phyloP scores from a whole-genome alignment of 202 grass and related monocot genomes.

The Saccharum hybrid region DNA sequence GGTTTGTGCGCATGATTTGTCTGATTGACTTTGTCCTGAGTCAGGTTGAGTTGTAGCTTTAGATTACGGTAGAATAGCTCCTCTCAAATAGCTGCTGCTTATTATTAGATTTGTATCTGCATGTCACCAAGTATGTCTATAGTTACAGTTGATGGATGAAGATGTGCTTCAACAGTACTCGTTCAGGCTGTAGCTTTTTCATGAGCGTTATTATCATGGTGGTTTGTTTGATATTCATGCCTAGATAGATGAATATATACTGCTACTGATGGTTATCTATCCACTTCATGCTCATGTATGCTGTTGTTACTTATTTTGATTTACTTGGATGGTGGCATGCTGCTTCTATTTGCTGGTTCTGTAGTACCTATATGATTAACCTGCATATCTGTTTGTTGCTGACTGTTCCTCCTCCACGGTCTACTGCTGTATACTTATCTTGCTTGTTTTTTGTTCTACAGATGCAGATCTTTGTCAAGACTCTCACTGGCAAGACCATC shows the following conservation, averaged over 20 bases:
- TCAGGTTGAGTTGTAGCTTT: neutral
- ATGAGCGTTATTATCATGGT: neutral
- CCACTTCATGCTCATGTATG: neutral
- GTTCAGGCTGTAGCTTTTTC: neutral
- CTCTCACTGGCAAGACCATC: slow-evolving; percentile 80
- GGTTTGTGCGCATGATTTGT: neutral
- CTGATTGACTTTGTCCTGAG: neutral
- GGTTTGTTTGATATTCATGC: neutral
- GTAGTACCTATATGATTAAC: neutral
- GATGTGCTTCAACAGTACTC: too few relatives aligned
- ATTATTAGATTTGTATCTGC: neutral
- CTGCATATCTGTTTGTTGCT: neutral
- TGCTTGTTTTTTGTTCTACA: neutral
- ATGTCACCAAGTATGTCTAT: neutral
- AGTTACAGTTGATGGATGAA: neutral
- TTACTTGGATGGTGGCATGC: neutral
- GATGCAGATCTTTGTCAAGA: slow-evolving; percentile 72
- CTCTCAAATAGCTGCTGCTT: neutral
- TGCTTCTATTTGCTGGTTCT: neutral
- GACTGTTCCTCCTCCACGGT: fast-evolving
- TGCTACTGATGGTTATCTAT: neutral
- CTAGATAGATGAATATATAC: neutral
- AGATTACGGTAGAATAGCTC: neutral
- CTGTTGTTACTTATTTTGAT: neutral
- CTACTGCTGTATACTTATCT: neutral